A percentile compares a stretch with the other conserved stretches of the same genome.
These are phyloP conservation scores for Penicillium herquei DNA, from an alignment of 495 filamentous ascomycete genomes.

Conservation along the genomic window DNA sequence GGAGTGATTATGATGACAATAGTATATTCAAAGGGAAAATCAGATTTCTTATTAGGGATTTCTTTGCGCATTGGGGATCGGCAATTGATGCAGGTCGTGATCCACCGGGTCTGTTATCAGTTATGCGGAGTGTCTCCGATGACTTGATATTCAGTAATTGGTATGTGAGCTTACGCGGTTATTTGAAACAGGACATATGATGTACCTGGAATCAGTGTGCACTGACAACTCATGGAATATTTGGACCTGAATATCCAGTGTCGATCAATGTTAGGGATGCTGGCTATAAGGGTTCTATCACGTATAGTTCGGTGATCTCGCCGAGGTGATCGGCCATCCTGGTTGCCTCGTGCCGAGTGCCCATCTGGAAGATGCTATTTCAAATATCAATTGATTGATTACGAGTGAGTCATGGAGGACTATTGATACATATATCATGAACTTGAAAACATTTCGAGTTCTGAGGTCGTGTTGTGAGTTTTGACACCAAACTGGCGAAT, in stretches of 20 bases:
- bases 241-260: not conserved
- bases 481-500: no score
- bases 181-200: not conserved
- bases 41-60: no score
- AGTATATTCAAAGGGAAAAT: no score
- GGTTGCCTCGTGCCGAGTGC: not conserved
- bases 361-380: no score
- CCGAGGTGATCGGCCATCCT: conserved; percentile 1
- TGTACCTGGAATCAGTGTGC: not conserved
- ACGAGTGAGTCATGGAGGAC: no score
- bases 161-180: not conserved
- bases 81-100: conserved; percentile 5
- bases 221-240: not conserved
- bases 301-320: conserved; percentile 2
- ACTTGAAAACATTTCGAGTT: no score
- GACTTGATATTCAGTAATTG: not conserved
- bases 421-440: no score
- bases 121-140: conserved; percentile 14
- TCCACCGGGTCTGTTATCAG: conserved; percentile 8
- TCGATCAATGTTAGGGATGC: not conserved
- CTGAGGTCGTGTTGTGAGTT: no score
- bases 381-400: no score
- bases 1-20: no score
- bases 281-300: not conserved
- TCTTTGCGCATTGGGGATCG: conserved; percentile 1